These are phyloP conservation scores for Candida nitratophila DNA, from an alignment of 805 yeast species.

Conservation along the genomic window DNA sequence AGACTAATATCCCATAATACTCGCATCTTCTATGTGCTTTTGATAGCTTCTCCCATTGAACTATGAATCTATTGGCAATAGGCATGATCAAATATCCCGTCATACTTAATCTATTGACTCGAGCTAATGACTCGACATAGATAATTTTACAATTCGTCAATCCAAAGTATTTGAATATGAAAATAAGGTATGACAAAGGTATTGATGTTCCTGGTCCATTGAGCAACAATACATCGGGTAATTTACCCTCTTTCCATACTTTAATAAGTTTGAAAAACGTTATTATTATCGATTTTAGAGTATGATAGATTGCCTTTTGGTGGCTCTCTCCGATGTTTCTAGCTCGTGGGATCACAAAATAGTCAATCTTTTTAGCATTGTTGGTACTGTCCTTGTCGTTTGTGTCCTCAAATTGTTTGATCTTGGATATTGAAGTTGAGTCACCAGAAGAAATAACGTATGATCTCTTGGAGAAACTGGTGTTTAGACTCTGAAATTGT, in stretches of 20 bases:
- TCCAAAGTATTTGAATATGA: slow-evolving; percentile 42
- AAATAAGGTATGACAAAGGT: slow-evolving; percentile 55
- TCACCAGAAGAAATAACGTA: slow-evolving; percentile 39
- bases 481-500: slow-evolving; percentile 23
- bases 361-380: slow-evolving; percentile 13
- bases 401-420: slow-evolving; percentile 29
- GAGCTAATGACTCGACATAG: slow-evolving; percentile 81
- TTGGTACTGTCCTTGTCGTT: slow-evolving; percentile 14
- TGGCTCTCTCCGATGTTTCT: slow-evolving; percentile 31
- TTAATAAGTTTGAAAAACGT: slow-evolving; percentile 9
- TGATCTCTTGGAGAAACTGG: slow-evolving; percentile 15
- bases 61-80: slow-evolving; percentile 69
- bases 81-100: slow-evolving; percentile 70
- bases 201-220: slow-evolving; percentile 87
- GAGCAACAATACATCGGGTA: slow-evolving; percentile 30
- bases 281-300: slow-evolving; percentile 24
- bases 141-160: slow-evolving; percentile 48
- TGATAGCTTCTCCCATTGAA: slow-evolving; percentile 77
- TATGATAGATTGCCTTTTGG: slow-evolving; percentile 23
- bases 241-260: neutral
- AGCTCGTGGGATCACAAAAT: slow-evolving; percentile 26
- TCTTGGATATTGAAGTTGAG: slow-evolving; percentile 34
- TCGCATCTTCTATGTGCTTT: slow-evolving; percentile 51
- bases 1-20: slow-evolving; percentile 73
- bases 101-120: slow-evolving; percentile 68